These are phyloP conservation scores for Suillus subaureus DNA, from an alignment of 768 basidiomycete genomes.

Conservation along the genomic window DNA sequence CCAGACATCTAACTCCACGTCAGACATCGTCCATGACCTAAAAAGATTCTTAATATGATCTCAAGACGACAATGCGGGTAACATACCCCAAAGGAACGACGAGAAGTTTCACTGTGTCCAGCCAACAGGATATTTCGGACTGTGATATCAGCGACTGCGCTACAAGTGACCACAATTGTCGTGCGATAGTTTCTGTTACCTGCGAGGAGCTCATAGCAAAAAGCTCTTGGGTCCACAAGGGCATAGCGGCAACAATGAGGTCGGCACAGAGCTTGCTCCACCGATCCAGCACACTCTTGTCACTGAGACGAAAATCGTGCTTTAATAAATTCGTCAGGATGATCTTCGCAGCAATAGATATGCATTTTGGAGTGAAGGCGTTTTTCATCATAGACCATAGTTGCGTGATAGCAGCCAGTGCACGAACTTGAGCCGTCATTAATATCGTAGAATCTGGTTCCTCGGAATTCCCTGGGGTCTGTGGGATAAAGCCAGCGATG, in stretches of 20 bases:
- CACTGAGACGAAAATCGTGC: conserved; percentile 41
- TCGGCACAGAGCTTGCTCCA: conserved; percentile 56
- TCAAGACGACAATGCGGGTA: background rate
- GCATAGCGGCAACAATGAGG: conserved; percentile 45
- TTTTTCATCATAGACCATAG: conserved; percentile 57
- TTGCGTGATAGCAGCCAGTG: conserved; percentile 42
- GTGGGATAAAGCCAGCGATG: conserved; percentile 39
- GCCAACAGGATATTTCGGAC: conserved; percentile 36
- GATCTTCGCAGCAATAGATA: conserved; percentile 45
- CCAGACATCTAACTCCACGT: conserved; percentile 47
- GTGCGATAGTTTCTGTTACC: conserved; percentile 23
- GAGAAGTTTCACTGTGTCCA: conserved; percentile 47
- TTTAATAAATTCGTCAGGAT: conserved; percentile 51
- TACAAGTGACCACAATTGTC: conserved; percentile 51
- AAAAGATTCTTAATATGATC: conserved; percentile 11
- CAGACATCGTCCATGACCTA: conserved; percentile 50
- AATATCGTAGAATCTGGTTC: conserved; percentile 17
- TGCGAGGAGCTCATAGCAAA: conserved; percentile 29
- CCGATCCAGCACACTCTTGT: conserved; percentile 37
- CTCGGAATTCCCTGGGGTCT: background rate
- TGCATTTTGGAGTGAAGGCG: conserved; percentile 43
- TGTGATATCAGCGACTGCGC: conserved; percentile 36
- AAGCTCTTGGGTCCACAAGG: conserved; percentile 40
- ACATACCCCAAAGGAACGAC: conserved; percentile 50
- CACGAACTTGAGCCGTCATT: conserved; percentile 34